phyloP scores from a whole-genome alignment of 2,329 filamentous ascomycete species.

The Colletotrichum higginsianum region DNA sequence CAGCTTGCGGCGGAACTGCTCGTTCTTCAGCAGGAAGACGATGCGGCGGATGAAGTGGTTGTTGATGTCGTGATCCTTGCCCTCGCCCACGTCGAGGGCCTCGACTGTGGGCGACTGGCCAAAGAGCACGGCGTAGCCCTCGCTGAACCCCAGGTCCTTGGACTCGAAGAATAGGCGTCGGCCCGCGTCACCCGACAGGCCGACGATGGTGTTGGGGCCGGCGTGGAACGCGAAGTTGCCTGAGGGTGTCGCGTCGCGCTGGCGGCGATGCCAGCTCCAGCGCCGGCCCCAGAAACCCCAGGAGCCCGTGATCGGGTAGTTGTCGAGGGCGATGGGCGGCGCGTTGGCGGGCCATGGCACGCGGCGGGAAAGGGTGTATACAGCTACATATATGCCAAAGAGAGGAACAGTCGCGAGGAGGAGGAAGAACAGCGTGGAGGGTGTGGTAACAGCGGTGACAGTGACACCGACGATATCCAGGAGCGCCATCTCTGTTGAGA shows the following conservation, averaged over 20 bases:
- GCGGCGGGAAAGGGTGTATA: background rate
- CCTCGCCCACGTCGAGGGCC: no score
- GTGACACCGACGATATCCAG: no score
- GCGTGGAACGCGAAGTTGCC: background rate
- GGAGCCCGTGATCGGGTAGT: background rate
- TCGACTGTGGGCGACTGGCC: no score
- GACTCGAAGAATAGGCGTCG: background rate
- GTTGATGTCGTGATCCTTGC: no score
- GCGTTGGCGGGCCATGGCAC: background rate
- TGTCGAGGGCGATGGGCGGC: background rate
- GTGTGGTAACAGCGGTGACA: no score
- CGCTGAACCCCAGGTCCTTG: background rate
- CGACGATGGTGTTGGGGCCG: background rate
- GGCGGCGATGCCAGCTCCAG: conserved; percentile 1
- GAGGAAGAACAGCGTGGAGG: no score
- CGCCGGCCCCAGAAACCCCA: background rate
- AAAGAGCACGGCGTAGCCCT: no score
- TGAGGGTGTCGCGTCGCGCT: background rate
- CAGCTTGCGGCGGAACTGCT: background rate
- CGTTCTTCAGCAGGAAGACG: background rate
- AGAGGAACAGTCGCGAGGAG: no score
- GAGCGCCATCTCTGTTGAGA: no score
- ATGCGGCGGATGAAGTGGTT: background rate
- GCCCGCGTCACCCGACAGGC: background rate
- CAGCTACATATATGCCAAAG: no score